Evolutionary conservation across 1,284 basidiomycete species (phyloP).

Genomic region (Sanghuangporus sanghuang): DNA sequence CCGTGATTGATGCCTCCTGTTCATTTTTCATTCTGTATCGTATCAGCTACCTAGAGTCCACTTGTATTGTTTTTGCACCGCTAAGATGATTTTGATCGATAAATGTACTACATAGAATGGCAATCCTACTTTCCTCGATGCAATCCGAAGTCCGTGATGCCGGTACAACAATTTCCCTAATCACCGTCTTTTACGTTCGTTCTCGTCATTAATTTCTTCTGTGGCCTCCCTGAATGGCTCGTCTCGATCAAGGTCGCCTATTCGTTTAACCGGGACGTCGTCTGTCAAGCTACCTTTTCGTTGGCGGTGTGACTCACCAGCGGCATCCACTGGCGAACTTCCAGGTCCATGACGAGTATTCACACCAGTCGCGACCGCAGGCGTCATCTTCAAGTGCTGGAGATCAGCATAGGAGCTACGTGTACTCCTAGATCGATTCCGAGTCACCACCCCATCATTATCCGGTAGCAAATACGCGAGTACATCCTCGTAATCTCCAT

Average conservation of each 20-base stretch:
- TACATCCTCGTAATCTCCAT: constrained; percentile 77
- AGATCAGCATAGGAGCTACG: constrained; percentile 76
- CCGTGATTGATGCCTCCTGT: not conserved
- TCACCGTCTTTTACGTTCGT: constrained; percentile 6
- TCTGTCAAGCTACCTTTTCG: constrained; percentile 61
- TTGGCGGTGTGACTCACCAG: constrained; percentile 39
- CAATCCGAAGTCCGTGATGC: not conserved
- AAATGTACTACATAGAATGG: constrained; percentile 5
- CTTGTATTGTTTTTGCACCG: not conserved
- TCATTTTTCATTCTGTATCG: not conserved
- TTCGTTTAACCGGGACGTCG: constrained; percentile 54
- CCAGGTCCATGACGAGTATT: constrained; percentile 13
- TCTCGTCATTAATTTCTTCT: constrained; percentile 60
- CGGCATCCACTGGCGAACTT: constrained; percentile 27
- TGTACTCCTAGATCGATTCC: constrained; percentile 52
- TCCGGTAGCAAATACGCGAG: constrained; percentile 53
- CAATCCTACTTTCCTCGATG: not conserved
- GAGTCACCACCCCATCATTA: constrained; percentile 32
- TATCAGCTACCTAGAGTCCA: not conserved
- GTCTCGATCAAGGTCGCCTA: constrained; percentile 49
- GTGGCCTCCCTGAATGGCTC: constrained; percentile 54
- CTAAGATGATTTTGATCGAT: not conserved
- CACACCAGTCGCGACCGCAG: constrained; percentile 19
- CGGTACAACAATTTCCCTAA: not conserved
- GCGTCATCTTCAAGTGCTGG: constrained; percentile 51